Conservation (phyloP, 306 rosid species). For the Glycine latifolia region DNA sequence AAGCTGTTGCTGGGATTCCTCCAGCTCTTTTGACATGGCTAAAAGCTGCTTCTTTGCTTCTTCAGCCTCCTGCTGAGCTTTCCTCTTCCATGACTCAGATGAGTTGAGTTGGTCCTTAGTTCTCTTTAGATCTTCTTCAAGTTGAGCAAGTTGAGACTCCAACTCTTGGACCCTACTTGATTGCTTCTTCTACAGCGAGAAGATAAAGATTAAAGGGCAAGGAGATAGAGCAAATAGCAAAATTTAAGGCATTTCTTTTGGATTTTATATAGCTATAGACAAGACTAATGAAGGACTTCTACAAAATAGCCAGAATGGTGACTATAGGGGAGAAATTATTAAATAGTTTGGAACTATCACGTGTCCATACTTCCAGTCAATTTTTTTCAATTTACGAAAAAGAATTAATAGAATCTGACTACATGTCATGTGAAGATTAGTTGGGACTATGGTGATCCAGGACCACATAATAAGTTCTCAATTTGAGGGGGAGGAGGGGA, state of each 20-base stretch:
- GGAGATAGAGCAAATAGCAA: slow-evolving; percentile 1
- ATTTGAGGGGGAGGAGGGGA: background rate
- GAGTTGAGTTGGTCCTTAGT: slow-evolving; percentile 73
- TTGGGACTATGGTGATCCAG: too few relatives aligned
- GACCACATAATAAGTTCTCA: too few relatives aligned
- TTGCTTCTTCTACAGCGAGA: slow-evolving; percentile 62
- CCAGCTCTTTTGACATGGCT: slow-evolving; percentile 66
- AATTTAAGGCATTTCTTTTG: background rate
- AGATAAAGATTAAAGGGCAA: background rate
- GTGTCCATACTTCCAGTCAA: too few relatives aligned
- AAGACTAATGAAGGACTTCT: background rate
- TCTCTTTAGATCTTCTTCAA: slow-evolving; percentile 77
- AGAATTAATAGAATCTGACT: too few relatives aligned
- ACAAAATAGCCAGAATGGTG: background rate
- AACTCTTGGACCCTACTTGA: slow-evolving; percentile 66
- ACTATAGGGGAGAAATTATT: too few relatives aligned
- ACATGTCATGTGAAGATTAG: too few relatives aligned
- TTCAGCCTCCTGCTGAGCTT: slow-evolving; percentile 75
- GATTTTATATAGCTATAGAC: too few relatives aligned
- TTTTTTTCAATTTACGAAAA: too few relatives aligned
- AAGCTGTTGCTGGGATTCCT: slow-evolving; percentile 80
- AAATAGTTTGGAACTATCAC: too few relatives aligned
- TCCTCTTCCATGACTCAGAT: slow-evolving; percentile 68
- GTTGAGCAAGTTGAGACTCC: slow-evolving; percentile 72
- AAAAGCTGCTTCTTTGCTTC: slow-evolving; percentile 69